Base-by-base conservation (phyloP, 2,329 filamentous ascomycete species). In the Sarocladium kiliense region DNA sequence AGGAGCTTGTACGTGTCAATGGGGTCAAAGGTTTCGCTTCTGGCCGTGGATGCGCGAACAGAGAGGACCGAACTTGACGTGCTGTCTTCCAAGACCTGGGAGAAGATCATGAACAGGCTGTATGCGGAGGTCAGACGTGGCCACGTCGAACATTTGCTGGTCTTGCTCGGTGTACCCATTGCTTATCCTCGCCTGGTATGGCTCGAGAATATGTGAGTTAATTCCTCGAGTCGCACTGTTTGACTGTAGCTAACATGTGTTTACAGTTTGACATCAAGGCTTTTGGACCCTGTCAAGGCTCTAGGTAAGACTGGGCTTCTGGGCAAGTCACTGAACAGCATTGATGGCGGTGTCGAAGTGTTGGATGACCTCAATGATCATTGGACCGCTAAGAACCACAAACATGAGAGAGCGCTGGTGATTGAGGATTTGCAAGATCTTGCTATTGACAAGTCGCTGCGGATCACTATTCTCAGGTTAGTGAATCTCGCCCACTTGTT, bases 321-420 rank as follows among this genome's bases (percentile, higher is more conserved):
- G 53, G 89, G 91, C 3, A 82, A 82, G 57, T 84, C 95, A 42
- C 77, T 96, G 37, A 96, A 96, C 73, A 88, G 88, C 61, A 92
- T 96, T 62, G 92, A 97, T 65, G 91, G 91, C 21, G 91, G 91
- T 18, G 88, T 94, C 5, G 94, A 97, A 70, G 89, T 97, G 14
- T 76, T 96, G 26, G 92, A 96, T 66, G 91, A 96, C 63, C 74
- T 96, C 10, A 93, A 97, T 66, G 94, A 97, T 69, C 93, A 99
- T 67, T 99, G 94, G 94, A 97, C 93, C 1, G 90, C 93, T 36
- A 96, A 91, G 67, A 89, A 91, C 66, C 92, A 97, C 74, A 99
- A 97, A 68, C 79, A 84, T 25, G 94, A 99, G 71, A 85, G 94
- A 53, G 89, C 86, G 59, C 87, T 89, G 70, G 79, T 97, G 59